phyloP scores from a whole-genome alignment of 2,329 filamentous ascomycete species.

The Paecilomyces sp. region DNA sequence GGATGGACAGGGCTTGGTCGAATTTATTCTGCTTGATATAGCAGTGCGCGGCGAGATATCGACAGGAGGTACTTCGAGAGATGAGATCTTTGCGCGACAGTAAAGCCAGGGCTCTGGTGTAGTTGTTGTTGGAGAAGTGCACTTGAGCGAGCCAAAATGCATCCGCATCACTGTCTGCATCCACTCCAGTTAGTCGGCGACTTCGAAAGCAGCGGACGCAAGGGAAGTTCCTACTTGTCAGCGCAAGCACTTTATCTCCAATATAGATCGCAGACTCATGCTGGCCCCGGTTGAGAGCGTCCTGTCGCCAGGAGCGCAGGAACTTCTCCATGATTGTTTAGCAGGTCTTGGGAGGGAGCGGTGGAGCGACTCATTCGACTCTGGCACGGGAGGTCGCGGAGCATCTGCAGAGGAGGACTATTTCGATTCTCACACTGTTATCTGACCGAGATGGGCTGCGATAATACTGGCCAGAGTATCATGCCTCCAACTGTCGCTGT shows the following conservation, averaged over 20 bases:
- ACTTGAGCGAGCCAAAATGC: conserved; percentile 98
- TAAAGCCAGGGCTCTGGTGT: conserved; percentile 81
- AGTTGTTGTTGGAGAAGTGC: conserved; percentile 92
- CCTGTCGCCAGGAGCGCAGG: conserved; percentile 88
- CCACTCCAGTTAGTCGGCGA: conserved; percentile 5
- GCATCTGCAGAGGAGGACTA: neutral
- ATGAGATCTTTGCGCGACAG: conserved; percentile 79
- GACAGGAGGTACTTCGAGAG: conserved; percentile 72
- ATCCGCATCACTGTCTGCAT: conserved; percentile 78
- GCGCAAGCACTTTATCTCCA: conserved; percentile 88
- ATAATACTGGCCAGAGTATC: neutral
- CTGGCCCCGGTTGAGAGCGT: conserved; percentile 91
- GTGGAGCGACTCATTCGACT: neutral
- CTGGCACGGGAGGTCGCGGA: neutral
- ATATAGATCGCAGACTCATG: conserved; percentile 96
- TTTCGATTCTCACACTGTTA: neutral
- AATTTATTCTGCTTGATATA: conserved; percentile 86
- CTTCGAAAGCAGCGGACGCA: conserved; percentile 4
- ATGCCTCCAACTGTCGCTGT: neutral
- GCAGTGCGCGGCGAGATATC: conserved; percentile 89
- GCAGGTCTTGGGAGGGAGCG: neutral
- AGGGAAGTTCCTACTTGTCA: conserved; percentile 63
- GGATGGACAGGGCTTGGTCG: conserved; percentile 76
- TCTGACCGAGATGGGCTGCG: neutral
- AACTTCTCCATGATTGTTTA: conserved; percentile 71